Conservation (phyloP, 1,284 basidiomycete genomes). For the Leccinum proliferum region DNA sequence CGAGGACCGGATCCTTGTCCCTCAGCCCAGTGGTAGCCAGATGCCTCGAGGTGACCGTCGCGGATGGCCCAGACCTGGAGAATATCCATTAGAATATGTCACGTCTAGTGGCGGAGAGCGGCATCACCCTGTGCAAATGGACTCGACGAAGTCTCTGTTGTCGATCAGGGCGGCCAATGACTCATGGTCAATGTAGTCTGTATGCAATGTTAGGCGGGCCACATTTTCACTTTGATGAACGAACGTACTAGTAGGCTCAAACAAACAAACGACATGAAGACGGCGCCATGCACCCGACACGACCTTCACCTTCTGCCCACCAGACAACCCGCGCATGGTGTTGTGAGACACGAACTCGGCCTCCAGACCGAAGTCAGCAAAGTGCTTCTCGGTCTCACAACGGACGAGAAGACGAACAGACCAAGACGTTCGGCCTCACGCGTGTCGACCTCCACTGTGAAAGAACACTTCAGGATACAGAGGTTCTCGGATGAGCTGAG, state of each 20-base stretch:
- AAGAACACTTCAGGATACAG: conserved; percentile 51
- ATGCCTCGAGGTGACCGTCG: conserved; percentile 88
- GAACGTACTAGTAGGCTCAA: conserved; percentile 87
- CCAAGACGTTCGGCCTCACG: conserved; percentile 96
- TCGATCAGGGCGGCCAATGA: conserved; percentile 96
- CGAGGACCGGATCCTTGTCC: conserved; percentile 89
- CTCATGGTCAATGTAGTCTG: conserved; percentile 96
- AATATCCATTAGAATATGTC: conserved; percentile 1
- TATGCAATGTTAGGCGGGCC: conserved; percentile 7
- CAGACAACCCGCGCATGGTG: conserved; percentile 95
- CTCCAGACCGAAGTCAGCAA: conserved; percentile 95
- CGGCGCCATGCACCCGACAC: conserved; percentile 98
- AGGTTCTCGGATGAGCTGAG: conserved; percentile 94
- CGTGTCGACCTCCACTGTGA: conserved; percentile 88
- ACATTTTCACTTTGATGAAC: background rate
- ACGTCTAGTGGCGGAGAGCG: conserved; percentile 26
- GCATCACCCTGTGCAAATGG: conserved; percentile 71
- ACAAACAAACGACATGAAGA: conserved; percentile 95
- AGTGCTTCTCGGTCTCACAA: conserved; percentile 98
- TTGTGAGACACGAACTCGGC: conserved; percentile 97
- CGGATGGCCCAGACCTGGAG: conserved; percentile 88
- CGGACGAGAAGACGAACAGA: conserved; percentile 94
- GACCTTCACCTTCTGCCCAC: conserved; percentile 99
- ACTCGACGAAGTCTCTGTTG: conserved; percentile 98
- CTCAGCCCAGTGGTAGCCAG: conserved; percentile 98